A percentile compares a stretch with the other conserved stretches of the same genome.
Conservation (phyloP, 228 moss, liverwort and hornwort genomes). For the Sphagnum magellanicum region DNA sequence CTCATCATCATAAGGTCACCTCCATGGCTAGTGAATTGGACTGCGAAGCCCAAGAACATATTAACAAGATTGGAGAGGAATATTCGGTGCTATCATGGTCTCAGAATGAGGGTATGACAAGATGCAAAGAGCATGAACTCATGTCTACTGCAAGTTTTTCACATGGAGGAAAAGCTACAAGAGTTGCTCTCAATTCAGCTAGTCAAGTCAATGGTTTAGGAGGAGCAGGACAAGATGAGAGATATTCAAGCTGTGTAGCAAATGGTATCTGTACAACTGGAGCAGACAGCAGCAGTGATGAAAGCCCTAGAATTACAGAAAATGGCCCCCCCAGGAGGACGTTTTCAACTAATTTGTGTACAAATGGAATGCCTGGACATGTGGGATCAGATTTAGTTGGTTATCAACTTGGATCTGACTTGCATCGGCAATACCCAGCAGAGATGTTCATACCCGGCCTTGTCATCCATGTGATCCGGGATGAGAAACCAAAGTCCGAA, state of each 20-base stretch:
- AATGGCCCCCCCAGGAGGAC: constrained; percentile 34
- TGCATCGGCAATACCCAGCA: constrained; percentile 50
- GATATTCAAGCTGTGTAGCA: too few relatives aligned
- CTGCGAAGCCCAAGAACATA: constrained; percentile 3
- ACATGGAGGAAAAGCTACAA: too few relatives aligned
- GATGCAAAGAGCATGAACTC: background rate
- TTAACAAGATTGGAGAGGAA: constrained; percentile 2
- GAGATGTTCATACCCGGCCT: constrained; percentile 90
- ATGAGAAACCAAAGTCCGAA: constrained; percentile 14
- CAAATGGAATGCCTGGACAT: constrained; percentile 36
- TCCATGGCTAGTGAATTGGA: constrained; percentile 25
- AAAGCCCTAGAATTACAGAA: constrained; percentile 6
- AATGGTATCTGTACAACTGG: too few relatives aligned
- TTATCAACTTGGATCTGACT: constrained; percentile 17
- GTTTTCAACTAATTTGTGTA: constrained; percentile 14
- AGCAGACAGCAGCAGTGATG: too few relatives aligned
- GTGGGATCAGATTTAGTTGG: constrained; percentile 16
- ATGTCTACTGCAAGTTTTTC: background rate
- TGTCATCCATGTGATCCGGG: constrained; percentile 60
- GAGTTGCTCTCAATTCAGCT: too few relatives aligned
- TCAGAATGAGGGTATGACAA: background rate
- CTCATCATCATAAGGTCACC: constrained; percentile 51
- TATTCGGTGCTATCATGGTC: background rate
- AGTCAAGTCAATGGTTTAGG: too few relatives aligned
- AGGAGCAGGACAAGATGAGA: too few relatives aligned